Evolutionary conservation across 257 asterid species (phyloP).

Genomic region (Cinchona pubescens): DNA sequence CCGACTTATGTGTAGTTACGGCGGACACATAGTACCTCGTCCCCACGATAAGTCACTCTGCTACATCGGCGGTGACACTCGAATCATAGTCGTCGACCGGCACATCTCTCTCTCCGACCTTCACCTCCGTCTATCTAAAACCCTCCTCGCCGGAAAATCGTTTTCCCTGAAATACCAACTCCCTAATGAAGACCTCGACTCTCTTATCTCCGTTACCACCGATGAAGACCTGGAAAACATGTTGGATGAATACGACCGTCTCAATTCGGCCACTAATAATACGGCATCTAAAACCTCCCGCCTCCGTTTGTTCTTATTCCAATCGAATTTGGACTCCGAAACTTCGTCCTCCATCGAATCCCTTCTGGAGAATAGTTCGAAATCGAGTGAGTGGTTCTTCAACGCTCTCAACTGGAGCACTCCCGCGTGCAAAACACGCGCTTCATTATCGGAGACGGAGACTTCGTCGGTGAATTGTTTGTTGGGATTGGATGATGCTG

Average conservation of each 20-base stretch:
- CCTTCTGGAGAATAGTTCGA: constrained; percentile 40
- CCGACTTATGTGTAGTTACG: constrained; percentile 94
- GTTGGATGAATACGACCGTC: constrained; percentile 91
- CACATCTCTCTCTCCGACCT: constrained; percentile 57
- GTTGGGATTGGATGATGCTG: constrained; percentile 65
- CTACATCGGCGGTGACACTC: constrained; percentile 90
- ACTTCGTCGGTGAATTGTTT: constrained; percentile 74
- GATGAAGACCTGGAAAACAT: constrained; percentile 91
- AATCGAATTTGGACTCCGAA: constrained; percentile 22
- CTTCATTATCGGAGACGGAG: constrained; percentile 40
- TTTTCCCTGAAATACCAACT: constrained; percentile 77
- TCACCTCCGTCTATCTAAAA: constrained; percentile 64
- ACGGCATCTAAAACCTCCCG: constrained; percentile 40
- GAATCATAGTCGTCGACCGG: constrained; percentile 80
- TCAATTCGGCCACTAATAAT: background rate
- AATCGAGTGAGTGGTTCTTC: constrained; percentile 86
- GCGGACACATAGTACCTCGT: constrained; percentile 92
- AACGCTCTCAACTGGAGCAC: constrained; percentile 63
- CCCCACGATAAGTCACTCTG: constrained; percentile 86
- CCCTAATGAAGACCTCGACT: constrained; percentile 86
- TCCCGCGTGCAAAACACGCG: constrained; percentile 32
- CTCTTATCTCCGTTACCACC: constrained; percentile 68
- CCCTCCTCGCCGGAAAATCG: constrained; percentile 49
- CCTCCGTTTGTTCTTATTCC: constrained; percentile 52
- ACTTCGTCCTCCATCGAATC: constrained; percentile 36